A percentile compares a stretch with the other conserved stretches of the same genome.
phyloP scores from a whole-genome alignment of 1,139 yeast species.

The Schwanniomyces etchellsii region DNA sequence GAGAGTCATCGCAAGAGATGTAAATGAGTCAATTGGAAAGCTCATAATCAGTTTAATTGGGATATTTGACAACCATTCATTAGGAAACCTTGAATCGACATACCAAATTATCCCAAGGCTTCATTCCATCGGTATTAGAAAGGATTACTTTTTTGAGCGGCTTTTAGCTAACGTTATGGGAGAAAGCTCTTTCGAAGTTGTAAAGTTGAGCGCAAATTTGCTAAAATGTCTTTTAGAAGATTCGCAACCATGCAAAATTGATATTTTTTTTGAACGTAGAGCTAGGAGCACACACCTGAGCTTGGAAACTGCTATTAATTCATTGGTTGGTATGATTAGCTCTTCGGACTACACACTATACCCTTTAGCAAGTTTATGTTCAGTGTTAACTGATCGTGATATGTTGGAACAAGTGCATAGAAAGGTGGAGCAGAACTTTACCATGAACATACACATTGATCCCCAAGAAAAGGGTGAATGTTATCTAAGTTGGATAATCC shows the following conservation, averaged over 20 bases:
- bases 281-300: too few species aligned
- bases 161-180: conserved; percentile 17
- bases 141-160: conserved; percentile 19
- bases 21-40: conserved; percentile 18
- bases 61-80: conserved; percentile 23
- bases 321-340: too few species aligned
- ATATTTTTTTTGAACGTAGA: background rate
- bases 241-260: too few species aligned
- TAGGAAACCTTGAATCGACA: conserved; percentile 19
- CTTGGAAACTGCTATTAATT: too few species aligned
- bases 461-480: conserved; percentile 28
- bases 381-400: too few species aligned
- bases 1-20: conserved; percentile 3
- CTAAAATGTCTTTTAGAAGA: background rate
- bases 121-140: conserved; percentile 23
- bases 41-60: conserved; percentile 53
- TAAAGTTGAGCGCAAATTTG: background rate
- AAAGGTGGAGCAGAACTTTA: too few species aligned
- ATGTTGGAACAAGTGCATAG: too few species aligned
- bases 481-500: conserved; percentile 17
- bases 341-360: too few species aligned
- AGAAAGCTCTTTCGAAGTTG: conserved; percentile 6
- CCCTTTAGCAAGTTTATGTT: too few species aligned
- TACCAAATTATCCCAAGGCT: conserved; percentile 16
- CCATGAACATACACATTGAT: too few species aligned